Percentiles rank a stretch among this genome's conserved stretches.
These are phyloP conservation scores for Epichloe sylvatica DNA, from an alignment of 2,329 filamentous ascomycete species.

Conservation along the genomic window DNA sequence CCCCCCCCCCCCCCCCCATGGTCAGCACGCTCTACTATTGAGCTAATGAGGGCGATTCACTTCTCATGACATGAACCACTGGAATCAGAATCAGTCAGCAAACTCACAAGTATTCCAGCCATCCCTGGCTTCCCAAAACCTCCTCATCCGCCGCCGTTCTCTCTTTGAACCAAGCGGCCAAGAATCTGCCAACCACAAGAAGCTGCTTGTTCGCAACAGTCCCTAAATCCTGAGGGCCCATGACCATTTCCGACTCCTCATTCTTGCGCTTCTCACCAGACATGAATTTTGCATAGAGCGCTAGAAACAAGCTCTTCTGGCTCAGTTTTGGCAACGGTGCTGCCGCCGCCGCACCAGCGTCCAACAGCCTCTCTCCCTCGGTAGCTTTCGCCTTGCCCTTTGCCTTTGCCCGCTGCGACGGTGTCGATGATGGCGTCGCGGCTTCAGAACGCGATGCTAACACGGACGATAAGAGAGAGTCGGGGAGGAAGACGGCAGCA, in stretches of 20 bases:
- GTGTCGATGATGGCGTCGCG: slow-evolving; percentile 13
- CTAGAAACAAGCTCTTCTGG: slow-evolving; percentile 83
- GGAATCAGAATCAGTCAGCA: not conserved
- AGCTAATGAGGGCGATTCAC: too few species aligned
- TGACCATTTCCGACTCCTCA: slow-evolving; percentile 93
- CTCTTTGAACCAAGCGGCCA: slow-evolving; percentile 70
- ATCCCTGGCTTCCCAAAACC: slow-evolving; percentile 61
- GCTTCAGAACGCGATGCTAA: slow-evolving; percentile 34
- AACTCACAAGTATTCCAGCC: slow-evolving; percentile 67
- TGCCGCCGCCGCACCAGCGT: not conserved
- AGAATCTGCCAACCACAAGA: slow-evolving; percentile 54
- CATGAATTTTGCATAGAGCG: slow-evolving; percentile 82
- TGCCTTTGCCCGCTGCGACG: slow-evolving; percentile 40
- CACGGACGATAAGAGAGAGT: slow-evolving; percentile 57
- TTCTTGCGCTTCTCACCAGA: slow-evolving; percentile 92
- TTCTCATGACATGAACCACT: too few species aligned
- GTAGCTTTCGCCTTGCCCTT: slow-evolving; percentile 44
- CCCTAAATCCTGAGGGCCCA: slow-evolving; percentile 82
- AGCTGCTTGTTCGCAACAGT: slow-evolving; percentile 77
- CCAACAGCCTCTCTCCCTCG: slow-evolving; percentile 10
- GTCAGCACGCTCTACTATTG: not conserved
- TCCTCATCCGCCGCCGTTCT: slow-evolving; percentile 43
- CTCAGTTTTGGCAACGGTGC: slow-evolving; percentile 47
- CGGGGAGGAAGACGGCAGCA: slow-evolving; percentile 75
- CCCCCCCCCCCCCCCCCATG: too few species aligned